Evolutionary conservation across 352 stramenopile genomes (phyloP), one percentile per base, ranked within the genome.

Genomic region (Pythium dissimile): DNA sequence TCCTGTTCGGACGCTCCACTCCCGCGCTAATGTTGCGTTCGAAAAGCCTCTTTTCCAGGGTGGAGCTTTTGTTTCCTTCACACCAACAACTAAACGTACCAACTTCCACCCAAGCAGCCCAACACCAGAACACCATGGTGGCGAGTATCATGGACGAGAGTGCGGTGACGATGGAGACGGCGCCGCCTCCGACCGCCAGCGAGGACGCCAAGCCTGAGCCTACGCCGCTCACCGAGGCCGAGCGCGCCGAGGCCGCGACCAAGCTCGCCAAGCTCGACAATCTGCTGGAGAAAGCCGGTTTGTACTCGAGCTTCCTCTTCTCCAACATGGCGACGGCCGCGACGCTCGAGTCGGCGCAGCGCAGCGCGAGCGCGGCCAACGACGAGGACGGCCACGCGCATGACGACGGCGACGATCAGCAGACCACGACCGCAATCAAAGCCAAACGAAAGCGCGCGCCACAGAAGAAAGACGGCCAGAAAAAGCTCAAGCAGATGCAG

Each of bases 301-400:
- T 94, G 32, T 95, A 93, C 71, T 93, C 84, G 43, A 92, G 79
- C 50, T 94, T 95, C 44, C 62, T 94, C 2, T 87, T 92, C 54
- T 89, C 83, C 66, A 94, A 94, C 66, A 93, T 93, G 82, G 74
- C 77, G 31, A 86, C 66, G 20, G 76, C 78, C 2, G 72, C 78
- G 21, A 86, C 72, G 5, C 63, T 84, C 2, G 66, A 58, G 21
- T 57, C 54, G 2, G 18, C 41, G 11, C 26, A n/a, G n/a, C n/a
- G n/a, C n/a, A n/a, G n/a, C n/a, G n/a, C n/a, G n/a, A n/a, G n/a
- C n/a, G n/a, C n/a, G n/a, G n/a, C 63, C 0, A 27, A 30, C 0
- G 35, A 30, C 2, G 38, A 52, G 12, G 28, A 41, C 0, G 59
- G 48, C 12, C 41, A 74, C 15, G 23, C 35, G 2, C 45, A 34